phyloP scores from a whole-genome alignment of 495 filamentous ascomycete genomes.

The Ramalina intermedia region DNA sequence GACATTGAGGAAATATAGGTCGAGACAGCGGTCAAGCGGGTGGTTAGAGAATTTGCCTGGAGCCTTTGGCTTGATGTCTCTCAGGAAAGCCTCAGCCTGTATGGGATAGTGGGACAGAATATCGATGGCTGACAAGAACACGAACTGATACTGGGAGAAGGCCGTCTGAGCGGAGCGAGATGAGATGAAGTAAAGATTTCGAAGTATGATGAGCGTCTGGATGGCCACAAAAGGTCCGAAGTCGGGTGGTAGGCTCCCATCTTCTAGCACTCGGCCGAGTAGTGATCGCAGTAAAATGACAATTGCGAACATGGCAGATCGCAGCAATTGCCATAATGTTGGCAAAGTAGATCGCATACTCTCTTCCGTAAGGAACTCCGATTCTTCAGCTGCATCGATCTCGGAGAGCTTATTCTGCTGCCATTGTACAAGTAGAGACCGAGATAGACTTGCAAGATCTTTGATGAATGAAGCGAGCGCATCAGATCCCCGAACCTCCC shows the following conservation, averaged over 20 bases:
- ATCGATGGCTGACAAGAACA: slow-evolving; percentile 78
- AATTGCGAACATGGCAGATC: slow-evolving; percentile 65
- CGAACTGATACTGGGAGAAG: slow-evolving; percentile 73
- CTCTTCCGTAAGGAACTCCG: slow-evolving; percentile 51
- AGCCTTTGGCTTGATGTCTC: slow-evolving; percentile 41
- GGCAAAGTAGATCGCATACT: slow-evolving; percentile 56
- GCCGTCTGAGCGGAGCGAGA: slow-evolving; percentile 57
- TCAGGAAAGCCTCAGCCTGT: slow-evolving; percentile 55
- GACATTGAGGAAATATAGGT: slow-evolving; percentile 85
- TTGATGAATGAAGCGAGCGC: slow-evolving; percentile 55
- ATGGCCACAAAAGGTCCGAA: slow-evolving; percentile 54
- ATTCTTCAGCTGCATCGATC: slow-evolving; percentile 66
- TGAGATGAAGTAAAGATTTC: slow-evolving; percentile 78
- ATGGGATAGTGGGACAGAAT: slow-evolving; percentile 62
- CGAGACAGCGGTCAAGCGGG: slow-evolving; percentile 63
- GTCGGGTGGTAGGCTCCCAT: slow-evolving; percentile 35
- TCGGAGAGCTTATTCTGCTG: slow-evolving; percentile 69
- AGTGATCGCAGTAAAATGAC: slow-evolving; percentile 62
- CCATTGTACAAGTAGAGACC: slow-evolving; percentile 67
- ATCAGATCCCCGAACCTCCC: slow-evolving; percentile 44
- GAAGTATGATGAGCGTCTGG: slow-evolving; percentile 63
- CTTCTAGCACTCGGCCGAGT: slow-evolving; percentile 50
- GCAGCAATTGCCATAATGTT: slow-evolving; percentile 67
- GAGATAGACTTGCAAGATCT: slow-evolving; percentile 54
- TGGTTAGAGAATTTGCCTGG: slow-evolving; percentile 53